Evolutionary conservation across 768 basidiomycete species (phyloP).

Genomic region (Hirschioporus abietinus): DNA sequence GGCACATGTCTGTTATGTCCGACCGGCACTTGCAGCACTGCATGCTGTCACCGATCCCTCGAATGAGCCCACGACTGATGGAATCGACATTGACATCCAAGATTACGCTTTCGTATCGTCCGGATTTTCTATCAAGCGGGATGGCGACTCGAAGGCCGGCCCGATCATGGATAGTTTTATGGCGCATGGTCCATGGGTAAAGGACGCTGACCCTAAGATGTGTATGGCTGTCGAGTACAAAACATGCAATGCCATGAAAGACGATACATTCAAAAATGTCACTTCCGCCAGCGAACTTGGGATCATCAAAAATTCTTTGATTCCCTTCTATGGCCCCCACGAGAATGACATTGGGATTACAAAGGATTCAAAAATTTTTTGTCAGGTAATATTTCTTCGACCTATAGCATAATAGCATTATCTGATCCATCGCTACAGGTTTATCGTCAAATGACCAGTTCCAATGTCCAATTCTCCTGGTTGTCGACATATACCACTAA

Average conservation of each 20-base stretch:
- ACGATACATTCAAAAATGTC: background rate
- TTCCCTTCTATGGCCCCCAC: background rate
- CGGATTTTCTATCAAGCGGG: background rate
- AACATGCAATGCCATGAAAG: background rate
- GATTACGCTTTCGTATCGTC: background rate
- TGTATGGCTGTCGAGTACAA: background rate
- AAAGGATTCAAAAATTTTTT: background rate
- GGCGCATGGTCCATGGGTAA: background rate
- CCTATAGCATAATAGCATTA: background rate
- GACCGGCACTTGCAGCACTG: background rate
- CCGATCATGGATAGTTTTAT: background rate
- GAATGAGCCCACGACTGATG: background rate
- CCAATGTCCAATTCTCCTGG: background rate
- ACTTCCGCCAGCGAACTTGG: background rate
- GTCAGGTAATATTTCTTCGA: background rate
- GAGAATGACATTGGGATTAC: background rate
- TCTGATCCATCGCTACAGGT: background rate
- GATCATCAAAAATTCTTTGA: background rate
- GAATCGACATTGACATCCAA: background rate
- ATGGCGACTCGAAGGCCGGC: no score
- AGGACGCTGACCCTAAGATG: background rate
- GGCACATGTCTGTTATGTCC: background rate
- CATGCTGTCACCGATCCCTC: background rate
- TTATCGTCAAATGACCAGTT: background rate
- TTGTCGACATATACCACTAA: background rate